Conservation (phyloP, 352 stramenopile species). For the Globisporangium sylvaticum region DNA sequence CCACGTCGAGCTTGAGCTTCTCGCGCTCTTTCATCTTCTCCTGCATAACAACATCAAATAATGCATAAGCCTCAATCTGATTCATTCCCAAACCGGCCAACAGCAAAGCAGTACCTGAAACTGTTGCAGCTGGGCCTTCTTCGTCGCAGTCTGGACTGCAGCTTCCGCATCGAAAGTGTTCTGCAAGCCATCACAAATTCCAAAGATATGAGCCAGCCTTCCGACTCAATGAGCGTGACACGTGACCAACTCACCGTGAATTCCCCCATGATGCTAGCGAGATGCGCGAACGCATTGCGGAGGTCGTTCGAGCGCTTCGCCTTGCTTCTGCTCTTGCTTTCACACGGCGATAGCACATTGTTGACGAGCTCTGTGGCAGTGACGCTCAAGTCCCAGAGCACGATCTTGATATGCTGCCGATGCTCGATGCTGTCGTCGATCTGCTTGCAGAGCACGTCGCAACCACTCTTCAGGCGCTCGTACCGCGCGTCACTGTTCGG, state of each 20-base stretch:
- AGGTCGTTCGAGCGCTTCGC: not conserved
- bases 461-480: slow-evolving; percentile 29
- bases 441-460: slow-evolving; percentile 24
- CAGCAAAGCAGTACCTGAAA: slow-evolving; percentile 24
- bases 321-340: slow-evolving; percentile 1
- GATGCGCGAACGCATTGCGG: slow-evolving; percentile 1
- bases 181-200: not conserved
- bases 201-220: not conserved
- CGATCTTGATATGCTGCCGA: slow-evolving; percentile 21
- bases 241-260: slow-evolving; percentile 12
- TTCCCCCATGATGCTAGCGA: not conserved
- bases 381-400: slow-evolving; percentile 20
- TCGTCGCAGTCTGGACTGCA: slow-evolving; percentile 25
- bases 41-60: slow-evolving; percentile 11
- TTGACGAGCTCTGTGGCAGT: slow-evolving; percentile 9
- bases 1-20: slow-evolving; percentile 25
- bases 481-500: slow-evolving; percentile 29
- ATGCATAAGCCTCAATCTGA: not conserved
- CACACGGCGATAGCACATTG: not conserved
- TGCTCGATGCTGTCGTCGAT: slow-evolving; percentile 23
- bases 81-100: not conserved
- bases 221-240: no score
- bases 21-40: slow-evolving; percentile 28
- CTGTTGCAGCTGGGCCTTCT: slow-evolving; percentile 27
- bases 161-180: slow-evolving; percentile 22